Base-by-base conservation (phyloP, 2,329 filamentous ascomycete genomes). In the Botryotinia globosa region DNA sequence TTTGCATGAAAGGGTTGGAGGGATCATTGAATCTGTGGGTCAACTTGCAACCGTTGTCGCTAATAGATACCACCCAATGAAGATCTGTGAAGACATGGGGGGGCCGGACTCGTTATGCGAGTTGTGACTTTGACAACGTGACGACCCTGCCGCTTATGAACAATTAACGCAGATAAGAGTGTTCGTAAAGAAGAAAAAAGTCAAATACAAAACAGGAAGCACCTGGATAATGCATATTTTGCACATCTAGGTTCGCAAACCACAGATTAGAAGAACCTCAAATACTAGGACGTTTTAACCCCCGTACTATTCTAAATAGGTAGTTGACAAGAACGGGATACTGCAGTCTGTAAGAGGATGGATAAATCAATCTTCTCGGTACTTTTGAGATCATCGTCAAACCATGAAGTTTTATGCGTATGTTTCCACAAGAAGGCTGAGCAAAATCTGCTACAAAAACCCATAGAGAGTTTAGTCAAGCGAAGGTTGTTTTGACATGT, bases 1-100 rank as follows among this genome's bases (percentile, higher is more conserved):
- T 68, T 67, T 69, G 74, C 69, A 73, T 76, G 70, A 76, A 71
- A 56, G 34, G 20, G 42, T 45, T 65, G 67, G 45, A 74, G 68
- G 74, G 74, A 73, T 73, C 71, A 73, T 73, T 65, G 32, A 73
- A 68, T 76, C 76, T 75, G 75, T 76, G 66, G 72, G 67, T 54
- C 72, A 66, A 73, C 58, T 65, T 54, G 61, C 51, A 73, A 69
- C 72, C 72, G 72, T 73, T 73, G 72, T 66, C 58, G 63, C 72
- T 69, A 63, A 72, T 51, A 62, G 29, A 69, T 61, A 12, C 56
- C 51, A 63, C 56, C 71, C 71, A 73, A 73, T 72, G 72, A 54
- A 69, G 20, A 45, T 45, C 39, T 37, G 32, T 34, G 37, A 66
- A 72, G 18, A 34, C 63, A 72, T 72, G 70, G 70, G 69, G 62